phyloP scores from a whole-genome alignment of 169 alveolate species.

The Cystoisospora suis region DNA sequence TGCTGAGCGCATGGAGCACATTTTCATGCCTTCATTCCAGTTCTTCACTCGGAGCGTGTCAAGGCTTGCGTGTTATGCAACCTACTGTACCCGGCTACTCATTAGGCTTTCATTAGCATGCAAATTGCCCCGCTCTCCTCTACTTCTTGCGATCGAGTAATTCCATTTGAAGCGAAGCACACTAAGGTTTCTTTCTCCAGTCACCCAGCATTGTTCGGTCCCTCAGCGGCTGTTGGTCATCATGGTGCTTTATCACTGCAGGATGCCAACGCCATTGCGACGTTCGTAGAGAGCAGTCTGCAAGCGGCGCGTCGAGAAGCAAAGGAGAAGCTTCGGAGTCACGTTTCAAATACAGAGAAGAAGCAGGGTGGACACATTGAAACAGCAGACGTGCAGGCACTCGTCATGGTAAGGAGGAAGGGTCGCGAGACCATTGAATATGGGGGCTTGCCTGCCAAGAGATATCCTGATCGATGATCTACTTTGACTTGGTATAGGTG shows the following conservation, averaged over 20 bases:
- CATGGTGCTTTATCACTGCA: neutral
- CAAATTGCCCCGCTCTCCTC: too few relatives aligned
- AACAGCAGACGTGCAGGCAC: constrained; percentile 14
- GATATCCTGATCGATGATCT: too few relatives aligned
- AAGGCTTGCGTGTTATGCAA: too few relatives aligned
- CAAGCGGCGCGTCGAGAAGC: constrained; percentile 18
- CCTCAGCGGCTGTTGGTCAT: neutral
- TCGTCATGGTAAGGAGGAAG: neutral
- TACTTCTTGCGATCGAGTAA: too few relatives aligned
- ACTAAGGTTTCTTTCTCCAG: neutral
- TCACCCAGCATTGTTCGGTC: neutral
- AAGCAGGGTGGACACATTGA: neutral
- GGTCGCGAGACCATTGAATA: neutral
- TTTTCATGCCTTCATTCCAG: too few relatives aligned
- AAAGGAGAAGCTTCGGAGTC: neutral
- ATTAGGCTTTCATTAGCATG: too few relatives aligned
- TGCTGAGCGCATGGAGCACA: too few relatives aligned
- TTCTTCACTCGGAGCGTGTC: too few relatives aligned
- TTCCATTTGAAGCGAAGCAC: too few relatives aligned
- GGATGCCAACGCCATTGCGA: constrained; percentile 20
- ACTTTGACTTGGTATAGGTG: too few relatives aligned
- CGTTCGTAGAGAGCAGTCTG: neutral
- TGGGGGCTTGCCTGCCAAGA: too few relatives aligned
- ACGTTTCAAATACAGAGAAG: neutral
- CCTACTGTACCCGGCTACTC: too few relatives aligned